Evolutionary conservation across 2,329 filamentous ascomycete species (phyloP).

Genomic region (Fusarium euwallaceae): DNA sequence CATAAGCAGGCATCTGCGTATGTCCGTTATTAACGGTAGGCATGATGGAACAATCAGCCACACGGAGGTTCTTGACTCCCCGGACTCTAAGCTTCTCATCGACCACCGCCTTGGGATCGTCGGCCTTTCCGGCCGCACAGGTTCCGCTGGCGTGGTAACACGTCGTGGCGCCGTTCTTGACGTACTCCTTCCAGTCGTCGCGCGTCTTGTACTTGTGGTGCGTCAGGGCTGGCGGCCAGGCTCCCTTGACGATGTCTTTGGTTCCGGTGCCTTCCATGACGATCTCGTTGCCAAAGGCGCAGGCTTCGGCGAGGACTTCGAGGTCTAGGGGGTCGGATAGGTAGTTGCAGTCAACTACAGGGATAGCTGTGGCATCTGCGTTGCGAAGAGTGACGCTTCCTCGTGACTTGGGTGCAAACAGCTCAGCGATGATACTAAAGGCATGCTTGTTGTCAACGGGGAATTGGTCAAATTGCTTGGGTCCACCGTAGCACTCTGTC

Average conservation of each 20-base stretch:
- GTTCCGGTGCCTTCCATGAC: constrained; percentile 69
- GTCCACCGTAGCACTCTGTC: constrained; percentile 72
- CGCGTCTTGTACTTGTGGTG: constrained; percentile 67
- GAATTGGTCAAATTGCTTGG: constrained; percentile 68
- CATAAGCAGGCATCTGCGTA: constrained; percentile 70
- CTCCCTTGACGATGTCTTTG: constrained; percentile 69
- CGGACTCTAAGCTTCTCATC: constrained; percentile 66
- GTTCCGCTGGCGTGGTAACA: constrained; percentile 55
- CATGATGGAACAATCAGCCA: constrained; percentile 67
- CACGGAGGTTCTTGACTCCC: constrained; percentile 65
- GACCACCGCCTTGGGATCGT: constrained; percentile 66
- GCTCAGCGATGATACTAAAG: constrained; percentile 70
- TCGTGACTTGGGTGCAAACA: constrained; percentile 69
- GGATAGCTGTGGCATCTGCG: constrained; percentile 63
- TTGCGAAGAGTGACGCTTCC: constrained; percentile 66
- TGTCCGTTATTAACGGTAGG: constrained; percentile 61
- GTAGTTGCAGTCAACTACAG: constrained; percentile 70
- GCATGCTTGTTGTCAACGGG: constrained; percentile 66
- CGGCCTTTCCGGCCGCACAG: constrained; percentile 51
- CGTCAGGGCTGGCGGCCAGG: constrained; percentile 65
- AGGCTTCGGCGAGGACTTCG: constrained; percentile 70
- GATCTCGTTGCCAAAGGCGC: constrained; percentile 71
- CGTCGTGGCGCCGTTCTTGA: constrained; percentile 71
- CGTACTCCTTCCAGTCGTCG: constrained; percentile 67
- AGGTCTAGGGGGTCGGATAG: constrained; percentile 69